A percentile compares a stretch with the other conserved stretches of the same genome.
Conservation (phyloP, 2,329 filamentous ascomycete genomes). For the Colletotrichum australisinense region DNA sequence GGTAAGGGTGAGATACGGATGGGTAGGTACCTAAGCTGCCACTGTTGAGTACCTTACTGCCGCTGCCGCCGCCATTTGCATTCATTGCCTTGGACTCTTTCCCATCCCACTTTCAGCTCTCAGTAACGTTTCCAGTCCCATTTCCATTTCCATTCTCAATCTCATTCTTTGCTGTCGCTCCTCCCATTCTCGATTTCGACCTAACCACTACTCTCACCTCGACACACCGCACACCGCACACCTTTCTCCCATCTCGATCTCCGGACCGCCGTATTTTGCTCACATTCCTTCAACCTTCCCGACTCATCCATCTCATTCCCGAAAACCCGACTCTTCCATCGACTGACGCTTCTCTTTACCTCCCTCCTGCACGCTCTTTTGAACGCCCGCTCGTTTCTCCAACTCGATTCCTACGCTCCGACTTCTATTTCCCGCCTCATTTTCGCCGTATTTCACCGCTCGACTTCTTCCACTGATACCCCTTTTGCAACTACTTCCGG, state of each 20-base stretch:
- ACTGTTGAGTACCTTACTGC: too few relatives aligned
- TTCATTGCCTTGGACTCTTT: slow-evolving; percentile 12
- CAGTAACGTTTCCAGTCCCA: not conserved
- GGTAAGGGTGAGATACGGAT: too few relatives aligned
- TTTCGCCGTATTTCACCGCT: not conserved
- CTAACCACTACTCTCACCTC: not conserved
- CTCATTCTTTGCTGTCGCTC: not conserved
- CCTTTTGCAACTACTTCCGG: not conserved
- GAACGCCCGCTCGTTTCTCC: slow-evolving; percentile 1
- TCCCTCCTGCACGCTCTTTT: not conserved
- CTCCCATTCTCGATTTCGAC: slow-evolving; percentile 5
- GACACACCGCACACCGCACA: not conserved
- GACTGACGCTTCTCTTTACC: not conserved
- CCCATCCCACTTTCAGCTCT: slow-evolving; percentile 5
- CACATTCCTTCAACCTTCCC: slow-evolving; percentile 1
- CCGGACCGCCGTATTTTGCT: slow-evolving; percentile 5
- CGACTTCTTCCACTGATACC: not conserved
- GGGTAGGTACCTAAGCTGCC: too few relatives aligned
- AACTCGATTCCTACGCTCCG: not conserved
- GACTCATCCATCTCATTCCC: not conserved
- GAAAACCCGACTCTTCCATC: not conserved
- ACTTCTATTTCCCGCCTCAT: not conserved
- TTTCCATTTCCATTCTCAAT: not conserved
- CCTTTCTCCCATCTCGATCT: not conserved
- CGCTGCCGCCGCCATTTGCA: not conserved